Evolutionary conservation across 257 asterid species (phyloP).

Genomic region (Petunia secreta): DNA sequence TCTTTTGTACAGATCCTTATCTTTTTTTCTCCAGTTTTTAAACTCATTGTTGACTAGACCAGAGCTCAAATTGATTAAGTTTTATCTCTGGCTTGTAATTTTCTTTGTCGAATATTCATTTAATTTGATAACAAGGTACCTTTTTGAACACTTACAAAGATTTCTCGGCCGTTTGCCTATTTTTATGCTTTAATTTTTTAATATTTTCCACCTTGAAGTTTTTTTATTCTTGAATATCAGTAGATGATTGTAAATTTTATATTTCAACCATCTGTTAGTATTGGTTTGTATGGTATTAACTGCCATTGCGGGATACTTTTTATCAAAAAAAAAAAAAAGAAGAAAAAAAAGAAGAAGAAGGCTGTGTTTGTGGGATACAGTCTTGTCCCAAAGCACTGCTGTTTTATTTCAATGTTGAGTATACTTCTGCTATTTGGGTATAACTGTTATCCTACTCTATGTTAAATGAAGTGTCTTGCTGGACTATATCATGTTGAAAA

Average conservation of each 20-base stretch:
- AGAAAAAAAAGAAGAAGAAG: no score
- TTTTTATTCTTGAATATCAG: neutral
- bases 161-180: no score
- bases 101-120: neutral
- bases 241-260: no score
- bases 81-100: constrained; percentile 17
- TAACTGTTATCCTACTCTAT: no score
- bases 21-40: neutral
- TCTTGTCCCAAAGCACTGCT: neutral
- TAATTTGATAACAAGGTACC: neutral
- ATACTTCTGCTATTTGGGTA: no score
- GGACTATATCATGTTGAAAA: constrained; percentile 24
- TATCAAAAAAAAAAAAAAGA: no score
- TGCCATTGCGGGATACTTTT: no score
- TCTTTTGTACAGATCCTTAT: neutral
- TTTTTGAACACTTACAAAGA: neutral
- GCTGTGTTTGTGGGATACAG: neutral
- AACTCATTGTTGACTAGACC: neutral
- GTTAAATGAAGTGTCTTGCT: neutral
- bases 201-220: neutral
- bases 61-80: constrained; percentile 5
- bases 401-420: neutral
- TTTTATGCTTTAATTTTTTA: no score
- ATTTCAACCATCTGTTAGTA: no score
- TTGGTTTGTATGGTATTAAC: no score